Evolutionary conservation across 441 rosid species (phyloP).

Genomic region (Viola pubescens): DNA sequence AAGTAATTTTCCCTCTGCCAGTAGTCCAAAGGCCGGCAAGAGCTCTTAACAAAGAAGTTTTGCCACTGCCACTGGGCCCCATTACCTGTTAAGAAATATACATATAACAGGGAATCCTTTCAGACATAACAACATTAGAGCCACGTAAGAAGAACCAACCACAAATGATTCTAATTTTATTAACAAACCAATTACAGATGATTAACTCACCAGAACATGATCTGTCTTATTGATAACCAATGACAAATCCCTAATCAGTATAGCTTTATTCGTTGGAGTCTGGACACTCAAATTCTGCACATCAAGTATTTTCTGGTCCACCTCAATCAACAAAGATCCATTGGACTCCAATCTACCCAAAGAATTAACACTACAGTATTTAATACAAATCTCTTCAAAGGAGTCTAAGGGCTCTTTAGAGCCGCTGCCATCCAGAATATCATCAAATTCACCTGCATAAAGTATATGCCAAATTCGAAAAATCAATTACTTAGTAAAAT

Average conservation of each 20-base stretch:
- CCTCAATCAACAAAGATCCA: conserved; percentile 35
- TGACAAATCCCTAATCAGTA: conserved; percentile 60
- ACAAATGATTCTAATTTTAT: too few relatives aligned
- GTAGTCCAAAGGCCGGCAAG: conserved; percentile 90
- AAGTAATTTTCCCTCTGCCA: conserved; percentile 80
- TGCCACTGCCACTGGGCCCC: conserved; percentile 96
- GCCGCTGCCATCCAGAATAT: conserved; percentile 52
- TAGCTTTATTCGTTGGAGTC: conserved; percentile 68
- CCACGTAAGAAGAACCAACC: conserved; percentile 16
- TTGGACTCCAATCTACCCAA: conserved; percentile 39
- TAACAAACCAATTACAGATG: conserved; percentile 6
- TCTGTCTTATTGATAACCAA: conserved; percentile 49
- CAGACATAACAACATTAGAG: conserved; percentile 11
- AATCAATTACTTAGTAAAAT: neutral
- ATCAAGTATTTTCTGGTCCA: conserved; percentile 40
- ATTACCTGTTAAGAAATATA: conserved; percentile 44
- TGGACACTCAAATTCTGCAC: conserved; percentile 61
- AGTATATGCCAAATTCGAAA: conserved; percentile 9
- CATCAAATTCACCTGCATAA: conserved; percentile 87
- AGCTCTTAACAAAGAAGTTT: conserved; percentile 88
- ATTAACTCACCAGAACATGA: conserved; percentile 65
- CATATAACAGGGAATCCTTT: conserved; percentile 7
- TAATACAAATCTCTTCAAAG: conserved; percentile 47
- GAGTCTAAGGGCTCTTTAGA: conserved; percentile 33
- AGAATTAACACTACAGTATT: conserved; percentile 27